A percentile compares a stretch with the other conserved stretches of the same genome.
Conservation (phyloP, 148 eudicot species). For the Limonium bicolor region DNA sequence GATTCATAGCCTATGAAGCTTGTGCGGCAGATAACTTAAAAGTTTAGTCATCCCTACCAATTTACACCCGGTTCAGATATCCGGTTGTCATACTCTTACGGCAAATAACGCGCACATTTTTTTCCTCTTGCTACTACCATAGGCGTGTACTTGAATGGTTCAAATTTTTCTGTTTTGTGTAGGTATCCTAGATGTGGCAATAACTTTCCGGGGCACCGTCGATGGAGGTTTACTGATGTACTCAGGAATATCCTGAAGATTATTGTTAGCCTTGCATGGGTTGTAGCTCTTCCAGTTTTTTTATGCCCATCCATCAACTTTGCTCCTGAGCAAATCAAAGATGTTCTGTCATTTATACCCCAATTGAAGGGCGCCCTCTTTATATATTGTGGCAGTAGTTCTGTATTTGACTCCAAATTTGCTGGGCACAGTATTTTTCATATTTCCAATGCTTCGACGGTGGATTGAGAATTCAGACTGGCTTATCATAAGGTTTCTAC, state of each 20-base stretch:
- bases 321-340: slow-evolving; percentile 26
- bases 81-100: neutral
- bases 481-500: slow-evolving; percentile 70
- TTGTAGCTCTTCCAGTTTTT: slow-evolving; percentile 52
- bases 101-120: neutral
- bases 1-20: too few species aligned
- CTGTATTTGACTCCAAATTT: slow-evolving; percentile 70
- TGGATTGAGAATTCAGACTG: slow-evolving; percentile 96
- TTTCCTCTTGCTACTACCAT: slow-evolving; percentile 1
- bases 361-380: slow-evolving; percentile 51
- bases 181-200: slow-evolving; percentile 74
- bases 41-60: too few species aligned
- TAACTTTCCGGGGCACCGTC: slow-evolving; percentile 67
- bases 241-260: slow-evolving; percentile 69
- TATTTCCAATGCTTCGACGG: slow-evolving; percentile 87
- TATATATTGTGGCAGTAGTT: slow-evolving; percentile 58
- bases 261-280: slow-evolving; percentile 65
- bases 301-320: slow-evolving; percentile 38
- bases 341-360: slow-evolving; percentile 41
- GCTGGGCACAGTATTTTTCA: slow-evolving; percentile 53
- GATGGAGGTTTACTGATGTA: slow-evolving; percentile 68
- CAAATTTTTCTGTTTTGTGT: slow-evolving; percentile 4
- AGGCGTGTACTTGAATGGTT: slow-evolving; percentile 2
- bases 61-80: too few species aligned
- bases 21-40: too few species aligned